These are phyloP conservation scores for Microbotryum intermedium DNA, from an alignment of 1,284 basidiomycete species.

Conservation along the genomic window DNA sequence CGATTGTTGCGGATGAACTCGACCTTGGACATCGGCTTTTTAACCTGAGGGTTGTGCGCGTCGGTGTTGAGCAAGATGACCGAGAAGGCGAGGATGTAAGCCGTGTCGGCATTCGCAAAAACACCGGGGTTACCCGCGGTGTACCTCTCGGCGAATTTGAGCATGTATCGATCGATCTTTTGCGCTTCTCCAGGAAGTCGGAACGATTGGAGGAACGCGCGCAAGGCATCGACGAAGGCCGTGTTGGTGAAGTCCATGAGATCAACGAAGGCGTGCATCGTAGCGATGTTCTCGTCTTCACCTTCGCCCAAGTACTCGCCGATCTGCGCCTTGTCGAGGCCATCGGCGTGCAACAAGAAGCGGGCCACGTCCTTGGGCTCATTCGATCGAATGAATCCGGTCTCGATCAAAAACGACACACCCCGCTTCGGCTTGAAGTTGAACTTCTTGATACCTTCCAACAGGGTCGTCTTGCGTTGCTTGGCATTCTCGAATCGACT, in stretches of 20 bases:
- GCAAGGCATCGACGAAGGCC: constrained; percentile 76
- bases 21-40: constrained; percentile 74
- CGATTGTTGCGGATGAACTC: constrained; percentile 90
- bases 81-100: constrained; percentile 87
- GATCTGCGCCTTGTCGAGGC: constrained; percentile 89
- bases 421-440: constrained; percentile 97
- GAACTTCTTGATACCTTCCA: constrained; percentile 96
- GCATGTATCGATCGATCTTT: constrained; percentile 97
- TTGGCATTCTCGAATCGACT: constrained; percentile 91
- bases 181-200: constrained; percentile 90
- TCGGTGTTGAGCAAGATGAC: constrained; percentile 93
- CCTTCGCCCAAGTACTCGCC: constrained; percentile 97
- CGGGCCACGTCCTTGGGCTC: constrained; percentile 72
- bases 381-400: constrained; percentile 74
- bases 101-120: constrained; percentile 75
- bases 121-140: constrained; percentile 73
- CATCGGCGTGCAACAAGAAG: constrained; percentile 84
- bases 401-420: constrained; percentile 77
- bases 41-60: constrained; percentile 86
- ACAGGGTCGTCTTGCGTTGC: constrained; percentile 87
- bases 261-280: constrained; percentile 95
- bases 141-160: constrained; percentile 93
- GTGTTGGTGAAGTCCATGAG: constrained; percentile 72
- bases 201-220: constrained; percentile 83
- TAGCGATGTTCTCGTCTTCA: constrained; percentile 74